Conservation (phyloP, 371 early-diverging fungal genomes). For the Mortierella sp. region DNA sequence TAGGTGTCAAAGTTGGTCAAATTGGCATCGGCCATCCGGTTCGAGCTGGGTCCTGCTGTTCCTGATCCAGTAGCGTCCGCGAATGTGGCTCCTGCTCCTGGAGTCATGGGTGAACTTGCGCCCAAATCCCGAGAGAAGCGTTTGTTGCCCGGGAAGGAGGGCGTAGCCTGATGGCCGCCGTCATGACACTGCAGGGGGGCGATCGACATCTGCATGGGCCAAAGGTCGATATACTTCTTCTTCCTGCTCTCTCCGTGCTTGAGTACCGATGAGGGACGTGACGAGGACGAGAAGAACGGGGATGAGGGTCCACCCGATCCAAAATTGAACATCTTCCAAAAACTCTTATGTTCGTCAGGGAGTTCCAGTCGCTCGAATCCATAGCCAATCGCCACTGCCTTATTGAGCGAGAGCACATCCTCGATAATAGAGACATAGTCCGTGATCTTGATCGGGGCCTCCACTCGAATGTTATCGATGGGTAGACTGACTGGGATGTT, state of each 20-base stretch:
- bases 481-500: slow-evolving; percentile 59
- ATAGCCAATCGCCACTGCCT: slow-evolving; percentile 73
- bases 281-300: slow-evolving; percentile 11
- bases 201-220: slow-evolving; percentile 71
- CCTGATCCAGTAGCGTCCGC: background rate
- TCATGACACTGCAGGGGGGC: slow-evolving; percentile 30
- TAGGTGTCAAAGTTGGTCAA: slow-evolving; percentile 76
- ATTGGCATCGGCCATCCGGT: slow-evolving; percentile 35
- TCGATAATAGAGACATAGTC: slow-evolving; percentile 77
- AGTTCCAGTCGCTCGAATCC: slow-evolving; percentile 63
- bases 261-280: slow-evolving; percentile 36
- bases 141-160: slow-evolving; percentile 7
- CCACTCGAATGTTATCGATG: slow-evolving; percentile 64
- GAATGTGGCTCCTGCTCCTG: slow-evolving; percentile 6
- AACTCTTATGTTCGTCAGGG: slow-evolving; percentile 39
- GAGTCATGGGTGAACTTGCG: background rate
- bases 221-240: slow-evolving; percentile 68
- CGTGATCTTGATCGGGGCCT: slow-evolving; percentile 61
- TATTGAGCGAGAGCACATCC: slow-evolving; percentile 69
- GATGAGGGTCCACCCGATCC: slow-evolving; percentile 18
- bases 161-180: slow-evolving; percentile 9
- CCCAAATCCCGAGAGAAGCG: slow-evolving; percentile 30
- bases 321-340: slow-evolving; percentile 22
- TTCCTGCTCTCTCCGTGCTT: slow-evolving; percentile 25
- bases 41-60: background rate